Conservation (phyloP, 1,284 basidiomycete species). For the Pseudozyma hubeiensis region DNA sequence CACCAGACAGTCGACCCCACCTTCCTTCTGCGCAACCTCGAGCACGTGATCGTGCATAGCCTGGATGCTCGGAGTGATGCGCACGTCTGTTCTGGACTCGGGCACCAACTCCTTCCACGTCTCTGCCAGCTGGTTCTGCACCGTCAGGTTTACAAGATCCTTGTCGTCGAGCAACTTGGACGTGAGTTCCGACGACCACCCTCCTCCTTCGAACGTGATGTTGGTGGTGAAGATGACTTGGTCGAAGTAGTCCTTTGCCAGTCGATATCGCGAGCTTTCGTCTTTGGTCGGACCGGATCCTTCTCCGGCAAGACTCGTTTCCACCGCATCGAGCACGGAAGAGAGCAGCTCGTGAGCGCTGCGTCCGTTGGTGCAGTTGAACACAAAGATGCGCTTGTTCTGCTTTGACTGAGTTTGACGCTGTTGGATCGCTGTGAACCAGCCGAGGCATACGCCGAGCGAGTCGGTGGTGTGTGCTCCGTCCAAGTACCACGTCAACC, state of each 20-base stretch:
- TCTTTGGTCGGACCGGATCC: not conserved
- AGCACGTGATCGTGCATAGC: slow-evolving; percentile 73
- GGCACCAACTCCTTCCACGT: slow-evolving; percentile 54
- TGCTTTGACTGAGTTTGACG: slow-evolving; percentile 14
- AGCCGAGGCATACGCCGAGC: slow-evolving; percentile 84
- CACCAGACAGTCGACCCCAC: slow-evolving; percentile 79
- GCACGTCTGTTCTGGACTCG: slow-evolving; percentile 57
- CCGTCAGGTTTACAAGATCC: slow-evolving; percentile 53
- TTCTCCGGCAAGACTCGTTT: slow-evolving; percentile 8
- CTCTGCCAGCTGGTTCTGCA: slow-evolving; percentile 59
- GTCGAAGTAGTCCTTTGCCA: slow-evolving; percentile 74
- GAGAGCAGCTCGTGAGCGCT: slow-evolving; percentile 80
- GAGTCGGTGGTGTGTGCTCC: slow-evolving; percentile 96
- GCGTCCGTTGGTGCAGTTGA: slow-evolving; percentile 95
- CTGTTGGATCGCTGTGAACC: slow-evolving; percentile 73
- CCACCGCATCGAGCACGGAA: slow-evolving; percentile 72
- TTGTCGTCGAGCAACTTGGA: slow-evolving; percentile 54
- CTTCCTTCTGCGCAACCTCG: slow-evolving; percentile 71
- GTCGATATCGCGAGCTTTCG: slow-evolving; percentile 2
- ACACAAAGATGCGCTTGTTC: slow-evolving; percentile 79
- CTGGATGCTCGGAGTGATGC: slow-evolving; percentile 88
- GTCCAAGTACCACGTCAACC: slow-evolving; percentile 87
- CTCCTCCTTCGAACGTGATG: slow-evolving; percentile 88
- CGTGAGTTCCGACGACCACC: slow-evolving; percentile 77
- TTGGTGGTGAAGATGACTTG: slow-evolving; percentile 94